Evolutionary conservation across 2,329 filamentous ascomycete genomes (phyloP).

Genomic region (Colletotrichum graminicola): DNA sequence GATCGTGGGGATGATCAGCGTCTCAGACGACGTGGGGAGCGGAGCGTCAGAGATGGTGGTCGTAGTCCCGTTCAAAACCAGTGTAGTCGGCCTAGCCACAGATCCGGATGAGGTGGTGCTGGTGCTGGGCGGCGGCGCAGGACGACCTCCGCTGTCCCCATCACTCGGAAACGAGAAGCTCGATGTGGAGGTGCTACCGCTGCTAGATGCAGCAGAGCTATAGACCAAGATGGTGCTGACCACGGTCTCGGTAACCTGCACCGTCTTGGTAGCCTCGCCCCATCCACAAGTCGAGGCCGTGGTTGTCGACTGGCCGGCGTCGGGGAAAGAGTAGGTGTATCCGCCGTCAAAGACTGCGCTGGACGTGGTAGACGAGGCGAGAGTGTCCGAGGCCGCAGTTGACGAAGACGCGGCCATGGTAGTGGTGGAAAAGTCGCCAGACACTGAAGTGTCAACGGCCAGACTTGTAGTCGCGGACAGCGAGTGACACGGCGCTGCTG

Average conservation of each 20-base stretch:
- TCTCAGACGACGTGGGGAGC: background rate
- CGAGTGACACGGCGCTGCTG: background rate
- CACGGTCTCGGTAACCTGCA: constrained; percentile 29
- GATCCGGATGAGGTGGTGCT: background rate
- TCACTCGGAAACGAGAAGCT: background rate
- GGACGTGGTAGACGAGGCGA: background rate
- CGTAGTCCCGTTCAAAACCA: background rate
- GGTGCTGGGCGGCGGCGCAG: constrained; percentile 1
- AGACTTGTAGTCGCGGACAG: background rate
- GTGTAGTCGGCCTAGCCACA: background rate
- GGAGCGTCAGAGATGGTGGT: constrained; percentile 4
- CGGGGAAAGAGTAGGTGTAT: constrained; percentile 27
- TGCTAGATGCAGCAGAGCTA: background rate
- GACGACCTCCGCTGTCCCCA: constrained; percentile 11
- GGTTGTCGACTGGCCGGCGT: background rate
- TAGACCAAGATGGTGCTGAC: constrained; percentile 21
- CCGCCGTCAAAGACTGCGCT: background rate
- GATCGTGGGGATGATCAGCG: background rate
- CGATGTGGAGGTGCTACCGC: background rate
- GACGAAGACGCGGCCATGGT: background rate
- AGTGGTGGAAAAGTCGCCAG: too few relatives aligned
- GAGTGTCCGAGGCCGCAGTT: background rate
- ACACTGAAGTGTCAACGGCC: background rate
- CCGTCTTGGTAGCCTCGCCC: constrained; percentile 11
- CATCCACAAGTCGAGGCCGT: background rate